phyloP scores from a whole-genome alignment of 306 rosid species.

The Nissolia schottii region DNA sequence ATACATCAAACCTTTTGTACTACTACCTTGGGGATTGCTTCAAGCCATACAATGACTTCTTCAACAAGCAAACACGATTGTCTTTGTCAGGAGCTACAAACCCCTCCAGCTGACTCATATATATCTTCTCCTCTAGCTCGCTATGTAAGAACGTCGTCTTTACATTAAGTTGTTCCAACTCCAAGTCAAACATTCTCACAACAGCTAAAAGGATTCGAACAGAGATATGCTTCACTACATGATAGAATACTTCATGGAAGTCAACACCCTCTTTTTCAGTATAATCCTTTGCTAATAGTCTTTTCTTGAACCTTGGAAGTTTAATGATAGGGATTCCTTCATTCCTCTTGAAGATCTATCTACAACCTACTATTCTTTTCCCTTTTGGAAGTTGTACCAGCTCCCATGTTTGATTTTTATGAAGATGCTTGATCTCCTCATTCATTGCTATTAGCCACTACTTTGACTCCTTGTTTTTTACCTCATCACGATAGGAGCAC shows the following conservation, averaged over 20 bases:
- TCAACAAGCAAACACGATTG: neutral
- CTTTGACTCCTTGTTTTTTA: neutral
- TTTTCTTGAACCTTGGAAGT: neutral
- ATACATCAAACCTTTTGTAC: neutral
- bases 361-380: neutral
- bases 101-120: neutral
- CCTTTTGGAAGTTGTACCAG: neutral
- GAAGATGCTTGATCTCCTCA: neutral
- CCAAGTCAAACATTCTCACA: neutral
- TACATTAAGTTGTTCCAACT: neutral
- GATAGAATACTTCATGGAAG: too few species aligned
- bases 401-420: neutral
- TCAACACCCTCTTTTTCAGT: neutral
- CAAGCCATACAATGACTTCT: neutral
- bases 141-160: neutral
- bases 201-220: neutral
- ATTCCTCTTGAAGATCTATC: neutral
- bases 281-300: neutral
- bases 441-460: neutral
- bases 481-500: neutral
- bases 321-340: neutral
- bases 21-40: neutral
- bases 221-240: neutral
- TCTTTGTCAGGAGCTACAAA: neutral
- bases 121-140: neutral